Base-by-base conservation (phyloP, 768 basidiomycete genomes). In the Mycena kentingensis region DNA sequence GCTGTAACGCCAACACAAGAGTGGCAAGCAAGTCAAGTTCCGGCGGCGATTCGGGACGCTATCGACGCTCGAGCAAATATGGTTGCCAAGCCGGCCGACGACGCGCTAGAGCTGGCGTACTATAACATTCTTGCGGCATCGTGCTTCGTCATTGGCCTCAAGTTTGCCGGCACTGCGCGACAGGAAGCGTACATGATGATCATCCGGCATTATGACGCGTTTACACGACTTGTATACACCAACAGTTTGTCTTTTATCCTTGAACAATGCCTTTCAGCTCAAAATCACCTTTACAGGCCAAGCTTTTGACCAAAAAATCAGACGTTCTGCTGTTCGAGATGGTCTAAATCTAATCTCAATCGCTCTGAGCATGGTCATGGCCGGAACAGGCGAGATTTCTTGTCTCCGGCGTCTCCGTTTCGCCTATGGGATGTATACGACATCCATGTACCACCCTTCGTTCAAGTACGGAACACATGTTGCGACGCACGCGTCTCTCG, bases 311-410 rank as follows among this genome's bases (percentile, higher is more conserved):
- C 85, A 88, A 53, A 88, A 87, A 63, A 93, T 98, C 66, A 88
- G 89, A 62, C 85, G 94, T 2, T 85, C 88, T 5, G 88, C 93
- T 3, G 81, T 95, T 21, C 81, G 94, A 12, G 91, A 93, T 61
- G 92, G 91, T 3, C 75, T 98, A 29, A 95, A 90, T 63, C 73
- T 95, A 34, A 88, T 98, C 49, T 88, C 91, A 0, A 78, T 97
- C 29, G 78, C 94, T 1, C 72, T 97, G 27, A 85, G 90, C 64
- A 88, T 96, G 80, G 88, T 98, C 36, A 96, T 98, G 92, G 93
- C 96, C 2, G 97, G 97, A 10, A 96, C 94, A 0, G 97, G 97
- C 3, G 94, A 98, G 67, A 82, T 98, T 44, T 88, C 87, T 49
- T 92, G 90, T 60, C 75, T 98, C 16, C 83, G 92, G 18, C 81